phyloP scores from a whole-genome alignment of 768 basidiomycete species.

The Phylloporus sp. region DNA sequence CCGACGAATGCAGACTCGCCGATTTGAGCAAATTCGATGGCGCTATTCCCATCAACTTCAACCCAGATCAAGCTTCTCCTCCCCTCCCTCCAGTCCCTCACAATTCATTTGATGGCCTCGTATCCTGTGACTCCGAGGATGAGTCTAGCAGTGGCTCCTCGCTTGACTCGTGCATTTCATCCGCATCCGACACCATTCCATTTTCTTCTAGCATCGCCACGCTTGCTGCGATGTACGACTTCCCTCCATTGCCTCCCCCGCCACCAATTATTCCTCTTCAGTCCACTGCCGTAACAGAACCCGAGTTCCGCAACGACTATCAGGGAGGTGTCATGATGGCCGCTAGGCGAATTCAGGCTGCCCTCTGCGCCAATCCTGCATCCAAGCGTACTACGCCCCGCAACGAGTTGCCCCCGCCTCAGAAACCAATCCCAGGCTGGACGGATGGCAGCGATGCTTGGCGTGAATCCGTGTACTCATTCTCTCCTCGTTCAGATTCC shows the following conservation, averaged over 20 bases:
- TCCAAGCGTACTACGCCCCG: constrained; percentile 35
- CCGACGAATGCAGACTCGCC: constrained; percentile 62
- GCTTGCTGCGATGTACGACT: constrained; percentile 39
- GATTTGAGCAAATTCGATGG: constrained; percentile 46
- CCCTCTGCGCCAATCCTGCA: constrained; percentile 38
- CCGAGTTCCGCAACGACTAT: constrained; percentile 38
- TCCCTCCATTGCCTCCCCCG: constrained; percentile 52
- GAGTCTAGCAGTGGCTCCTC: constrained; percentile 40
- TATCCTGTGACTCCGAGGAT: constrained; percentile 34
- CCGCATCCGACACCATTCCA: constrained; percentile 19
- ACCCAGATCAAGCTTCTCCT: constrained; percentile 42
- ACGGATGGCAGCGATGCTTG: constrained; percentile 62
- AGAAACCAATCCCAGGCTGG: constrained; percentile 57
- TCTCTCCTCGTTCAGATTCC: constrained; percentile 38
- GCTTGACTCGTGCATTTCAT: constrained; percentile 29
- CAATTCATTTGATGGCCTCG: constrained; percentile 30
- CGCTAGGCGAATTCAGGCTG: constrained; percentile 47
- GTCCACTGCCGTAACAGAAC: constrained; percentile 21
- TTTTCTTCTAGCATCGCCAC: constrained; percentile 34
- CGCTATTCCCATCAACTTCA: constrained; percentile 41
- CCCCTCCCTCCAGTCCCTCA: constrained; percentile 38
- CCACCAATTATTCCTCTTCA: constrained; percentile 36
- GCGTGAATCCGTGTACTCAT: constrained; percentile 59
- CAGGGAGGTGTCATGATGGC: constrained; percentile 68
- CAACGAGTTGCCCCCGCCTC: constrained; percentile 31